These are phyloP conservation scores for Eryngium alpinum DNA, from an alignment of 140 eudicot species.

Conservation along the genomic window DNA sequence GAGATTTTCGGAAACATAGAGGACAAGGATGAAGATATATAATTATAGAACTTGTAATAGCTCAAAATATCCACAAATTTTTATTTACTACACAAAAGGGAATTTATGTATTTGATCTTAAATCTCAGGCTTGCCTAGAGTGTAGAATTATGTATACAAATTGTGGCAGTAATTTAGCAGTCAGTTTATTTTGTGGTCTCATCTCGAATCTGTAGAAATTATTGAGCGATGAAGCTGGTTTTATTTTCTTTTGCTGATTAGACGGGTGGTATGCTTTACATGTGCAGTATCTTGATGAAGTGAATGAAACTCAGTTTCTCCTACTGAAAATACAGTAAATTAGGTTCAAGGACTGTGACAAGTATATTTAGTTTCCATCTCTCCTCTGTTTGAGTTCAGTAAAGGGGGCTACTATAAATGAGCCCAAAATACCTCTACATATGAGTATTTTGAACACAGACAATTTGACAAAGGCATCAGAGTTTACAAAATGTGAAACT, in stretches of 20 bases:
- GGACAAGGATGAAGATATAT: slow-evolving; percentile 25
- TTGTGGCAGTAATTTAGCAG: neutral
- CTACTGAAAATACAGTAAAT: no score
- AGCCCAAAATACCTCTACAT: no score
- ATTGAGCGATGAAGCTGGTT: neutral
- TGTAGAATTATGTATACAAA: slow-evolving; percentile 19
- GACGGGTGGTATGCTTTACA: neutral
- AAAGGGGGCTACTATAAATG: no score
- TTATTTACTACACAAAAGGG: neutral
- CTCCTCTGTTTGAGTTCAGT: no score
- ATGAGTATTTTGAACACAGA: no score
- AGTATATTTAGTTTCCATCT: no score
- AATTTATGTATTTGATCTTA: slow-evolving; percentile 10
- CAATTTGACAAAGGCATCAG: no score
- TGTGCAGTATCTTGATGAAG: no score
- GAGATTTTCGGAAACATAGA: slow-evolving; percentile 34
- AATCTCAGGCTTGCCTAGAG: slow-evolving; percentile 1
- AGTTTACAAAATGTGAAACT: no score
- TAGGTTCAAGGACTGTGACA: no score
- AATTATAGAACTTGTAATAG: slow-evolving; percentile 7
- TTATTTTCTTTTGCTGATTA: neutral
- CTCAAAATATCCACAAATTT: neutral
- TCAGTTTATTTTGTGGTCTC: neutral
- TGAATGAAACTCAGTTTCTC: no score
- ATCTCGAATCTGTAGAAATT: neutral